A percentile compares a stretch with the other conserved stretches of the same genome.
phyloP scores from a whole-genome alignment of 257 asterid species.

The Forsythia suspensa region DNA sequence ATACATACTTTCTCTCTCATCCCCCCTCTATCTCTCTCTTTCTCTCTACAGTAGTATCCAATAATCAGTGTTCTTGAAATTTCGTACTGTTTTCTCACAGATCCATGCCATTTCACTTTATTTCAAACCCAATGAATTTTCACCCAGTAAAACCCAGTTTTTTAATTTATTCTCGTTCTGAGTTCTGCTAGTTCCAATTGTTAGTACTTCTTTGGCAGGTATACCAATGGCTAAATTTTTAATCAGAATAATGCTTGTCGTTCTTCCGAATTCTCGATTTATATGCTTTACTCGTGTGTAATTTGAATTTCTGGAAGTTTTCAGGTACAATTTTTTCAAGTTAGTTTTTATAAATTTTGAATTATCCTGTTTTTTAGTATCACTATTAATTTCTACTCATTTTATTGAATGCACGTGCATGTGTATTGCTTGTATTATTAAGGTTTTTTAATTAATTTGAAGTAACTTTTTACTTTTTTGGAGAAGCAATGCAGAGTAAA shows the following conservation, averaged over 20 bases:
- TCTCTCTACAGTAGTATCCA: constrained; percentile 17
- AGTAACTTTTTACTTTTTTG: background rate
- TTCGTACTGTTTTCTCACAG: constrained; percentile 3
- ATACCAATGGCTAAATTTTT: background rate
- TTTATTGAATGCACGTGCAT: background rate
- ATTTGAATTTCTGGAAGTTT: background rate
- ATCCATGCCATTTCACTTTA: background rate
- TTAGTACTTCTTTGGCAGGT: background rate
- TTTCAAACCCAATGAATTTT: background rate
- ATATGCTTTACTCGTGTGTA: background rate
- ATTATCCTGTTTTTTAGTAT: background rate
- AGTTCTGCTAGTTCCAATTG: background rate
- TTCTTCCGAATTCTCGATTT: background rate
- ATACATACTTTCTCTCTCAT: background rate
- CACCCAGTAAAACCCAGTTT: background rate
- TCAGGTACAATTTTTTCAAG: background rate
- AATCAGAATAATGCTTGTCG: background rate
- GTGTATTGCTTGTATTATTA: background rate
- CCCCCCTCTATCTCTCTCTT: constrained; percentile 19
- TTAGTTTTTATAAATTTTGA: background rate
- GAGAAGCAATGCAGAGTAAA: background rate
- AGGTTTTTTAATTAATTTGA: background rate
- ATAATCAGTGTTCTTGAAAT: constrained; percentile 7
- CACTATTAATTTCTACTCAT: background rate
- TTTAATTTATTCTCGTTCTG: constrained; percentile 16